Evolutionary conservation across 768 basidiomycete species (phyloP), one percentile per base, ranked within the genome.

Genomic region (Nidula microcarpa): DNA sequence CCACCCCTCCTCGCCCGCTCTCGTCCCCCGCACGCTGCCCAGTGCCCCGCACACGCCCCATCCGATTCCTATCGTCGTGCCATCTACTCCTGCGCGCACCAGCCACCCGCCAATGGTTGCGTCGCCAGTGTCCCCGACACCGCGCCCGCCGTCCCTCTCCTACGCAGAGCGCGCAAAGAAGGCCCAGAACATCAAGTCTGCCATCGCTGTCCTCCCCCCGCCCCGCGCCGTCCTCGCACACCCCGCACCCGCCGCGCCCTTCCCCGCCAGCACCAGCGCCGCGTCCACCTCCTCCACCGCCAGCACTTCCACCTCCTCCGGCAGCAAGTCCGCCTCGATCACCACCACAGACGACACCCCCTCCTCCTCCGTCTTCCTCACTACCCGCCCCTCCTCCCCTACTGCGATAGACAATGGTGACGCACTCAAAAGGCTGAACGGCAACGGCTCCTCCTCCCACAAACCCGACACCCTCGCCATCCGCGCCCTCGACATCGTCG

Each of bases 101-200:
- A 18, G 51, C 43, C 46, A 18, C 36, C 36, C 44, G 39, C 54
- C 49, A 55, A 68, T 65, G 65, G 55, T 59, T 55, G 57, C 58
- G 50, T 49, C 64, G 41, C 46, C 60, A 43, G 33, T 55, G 36
- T 58, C 63, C 18, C 57, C 60, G 33, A 50, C 60, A 7, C 44
- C 55, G 34, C 61, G 62, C 57, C 23, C 56, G 6, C 72, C 72
- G 57, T 65, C 74, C 53, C 74, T 83, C 47, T 86, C 85, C 32
- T 87, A 86, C 57, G 81, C 80, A 36, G 74, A 82, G 48, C 75
- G 74, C 44, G 80, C 76, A 54, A 79, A 74, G 68, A 78, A 74
- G 60, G 76, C 77, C 2, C 69, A 79, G 55, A 70, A 67, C 51
- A 66, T 69, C 52, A 68, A 58, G 45, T 62, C 66, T 33, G 60